Base-by-base conservation (phyloP, 2,329 filamentous ascomycete species). In the Scopulariopsis brevicaulis region DNA sequence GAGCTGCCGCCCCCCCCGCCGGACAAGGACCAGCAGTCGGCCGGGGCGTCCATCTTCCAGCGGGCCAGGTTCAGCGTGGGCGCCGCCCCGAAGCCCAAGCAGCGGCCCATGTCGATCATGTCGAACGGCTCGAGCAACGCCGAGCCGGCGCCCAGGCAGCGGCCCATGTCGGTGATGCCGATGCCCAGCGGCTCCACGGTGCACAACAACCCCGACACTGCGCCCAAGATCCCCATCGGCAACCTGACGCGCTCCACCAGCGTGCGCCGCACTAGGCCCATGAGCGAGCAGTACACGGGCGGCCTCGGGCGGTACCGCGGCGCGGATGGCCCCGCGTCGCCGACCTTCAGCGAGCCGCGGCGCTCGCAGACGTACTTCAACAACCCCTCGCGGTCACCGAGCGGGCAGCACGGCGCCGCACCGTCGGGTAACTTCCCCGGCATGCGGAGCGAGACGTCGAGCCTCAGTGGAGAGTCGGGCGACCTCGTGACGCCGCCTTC, bases 1-100 rank as follows among this genome's bases (percentile, higher is more conserved):
- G 91, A 94, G n/a, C 82, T 95, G 20, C 89, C 90, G 6, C 82
- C 88, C 2, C 85, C 90, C 1, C 80, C 77, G 67, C 72, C 56
- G 60, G 63, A 65, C 25, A 68, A 70, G 43, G 73, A 59, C 18
- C 53, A 53, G 28, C 53, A 54, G 20, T 53, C 24, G 43, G 53
- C 53, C 20, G 57, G 57, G 25, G 24, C 57, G 10, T 56, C 53
- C 5, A 32, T 59, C 40, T 50, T 59, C 40, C 77, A 81, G 66
- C 75, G 79, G 48, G 78, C 78, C 59, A 81, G 80, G 64, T 76
- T 52, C 14, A 50, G 77, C 32, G 82, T 84, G 60, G 75, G 75
- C 65, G 69, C 61, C 60, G 78, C 76, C 60, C 71, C 77, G 43
- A 77, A 77, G 61, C 75, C 75, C 35, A 24, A 11, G 8, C 46